Percentiles rank a stretch among this genome's conserved stretches.
These are phyloP conservation scores for Nannochloropsis salina DNA, from an alignment of 108 stramenopile genomes.

Conservation along the genomic window DNA sequence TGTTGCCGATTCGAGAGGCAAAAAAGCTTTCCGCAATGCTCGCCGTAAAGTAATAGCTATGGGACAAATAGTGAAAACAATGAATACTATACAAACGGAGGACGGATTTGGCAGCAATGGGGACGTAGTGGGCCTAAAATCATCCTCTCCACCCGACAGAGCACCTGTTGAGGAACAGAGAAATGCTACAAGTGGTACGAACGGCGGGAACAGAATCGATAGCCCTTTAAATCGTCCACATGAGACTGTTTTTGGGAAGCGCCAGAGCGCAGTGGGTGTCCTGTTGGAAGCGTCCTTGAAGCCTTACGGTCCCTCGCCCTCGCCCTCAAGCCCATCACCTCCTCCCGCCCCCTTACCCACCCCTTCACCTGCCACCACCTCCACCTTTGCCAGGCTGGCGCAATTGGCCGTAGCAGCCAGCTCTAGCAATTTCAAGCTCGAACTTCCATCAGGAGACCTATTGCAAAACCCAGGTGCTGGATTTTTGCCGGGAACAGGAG, in stretches of 20 bases:
- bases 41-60: background rate
- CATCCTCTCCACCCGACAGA: too few species aligned
- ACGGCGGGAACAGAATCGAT: too few species aligned
- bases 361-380: background rate
- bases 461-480: too few species aligned
- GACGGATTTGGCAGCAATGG: too few species aligned
- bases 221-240: too few species aligned
- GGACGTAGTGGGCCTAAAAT: too few species aligned
- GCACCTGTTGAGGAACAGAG: too few species aligned
- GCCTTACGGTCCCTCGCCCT: background rate
- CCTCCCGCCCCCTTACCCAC: background rate
- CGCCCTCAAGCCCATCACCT: background rate
- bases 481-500: background rate
- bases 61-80: too few species aligned
- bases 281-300: background rate
- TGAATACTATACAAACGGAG: too few species aligned
- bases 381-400: slow-evolving; percentile 16
- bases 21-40: background rate
- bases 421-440: background rate
- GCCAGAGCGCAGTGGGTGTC: background rate
- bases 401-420: slow-evolving; percentile 5
- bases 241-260: background rate
- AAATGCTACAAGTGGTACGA: too few species aligned
- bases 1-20: background rate
- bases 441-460: too few species aligned